A percentile compares a stretch with the other conserved stretches of the same genome.
Evolutionary conservation across 495 filamentous ascomycete genomes (phyloP).

Genomic region (Lasiosphaeria miniovina): DNA sequence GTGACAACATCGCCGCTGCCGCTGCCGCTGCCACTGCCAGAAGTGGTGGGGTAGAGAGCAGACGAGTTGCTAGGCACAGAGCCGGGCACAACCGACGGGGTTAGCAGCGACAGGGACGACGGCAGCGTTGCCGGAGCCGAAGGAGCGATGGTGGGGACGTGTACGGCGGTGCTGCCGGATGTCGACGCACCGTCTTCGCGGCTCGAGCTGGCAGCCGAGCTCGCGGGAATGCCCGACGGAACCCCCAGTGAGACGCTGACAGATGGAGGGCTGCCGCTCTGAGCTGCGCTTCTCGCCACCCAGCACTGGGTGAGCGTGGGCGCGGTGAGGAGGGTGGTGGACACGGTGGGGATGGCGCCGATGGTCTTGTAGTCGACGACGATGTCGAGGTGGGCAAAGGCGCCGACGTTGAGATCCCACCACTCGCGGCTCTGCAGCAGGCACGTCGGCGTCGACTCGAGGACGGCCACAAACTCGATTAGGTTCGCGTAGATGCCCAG

Average conservation of each 20-base stretch:
- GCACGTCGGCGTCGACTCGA: constrained; percentile 27
- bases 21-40: not conserved
- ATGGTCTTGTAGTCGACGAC: constrained; percentile 34
- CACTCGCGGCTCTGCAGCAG: constrained; percentile 29
- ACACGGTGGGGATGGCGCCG: constrained; percentile 34
- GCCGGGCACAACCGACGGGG: not conserved
- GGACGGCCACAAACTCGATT: constrained; percentile 40
- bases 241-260: not conserved
- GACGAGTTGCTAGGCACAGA: constrained; percentile 6
- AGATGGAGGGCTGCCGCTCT: not conserved
- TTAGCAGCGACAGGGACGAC: not conserved
- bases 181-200: not conserved
- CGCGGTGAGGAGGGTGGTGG: constrained; percentile 35
- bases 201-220: not conserved
- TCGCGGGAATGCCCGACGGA: not conserved
- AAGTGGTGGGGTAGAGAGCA: not conserved
- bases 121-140: not conserved
- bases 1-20: constrained; percentile 20
- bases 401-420: constrained; percentile 38
- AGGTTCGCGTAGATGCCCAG: constrained; percentile 42
- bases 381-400: constrained; percentile 36
- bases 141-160: not conserved
- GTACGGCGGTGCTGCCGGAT: not conserved
- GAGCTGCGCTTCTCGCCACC: constrained; percentile 5
- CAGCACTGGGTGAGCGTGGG: constrained; percentile 36